Percentiles rank a stretch among this genome's conserved stretches.
Conservation (phyloP, 768 basidiomycete species). For the Pleurotus sapidus region DNA sequence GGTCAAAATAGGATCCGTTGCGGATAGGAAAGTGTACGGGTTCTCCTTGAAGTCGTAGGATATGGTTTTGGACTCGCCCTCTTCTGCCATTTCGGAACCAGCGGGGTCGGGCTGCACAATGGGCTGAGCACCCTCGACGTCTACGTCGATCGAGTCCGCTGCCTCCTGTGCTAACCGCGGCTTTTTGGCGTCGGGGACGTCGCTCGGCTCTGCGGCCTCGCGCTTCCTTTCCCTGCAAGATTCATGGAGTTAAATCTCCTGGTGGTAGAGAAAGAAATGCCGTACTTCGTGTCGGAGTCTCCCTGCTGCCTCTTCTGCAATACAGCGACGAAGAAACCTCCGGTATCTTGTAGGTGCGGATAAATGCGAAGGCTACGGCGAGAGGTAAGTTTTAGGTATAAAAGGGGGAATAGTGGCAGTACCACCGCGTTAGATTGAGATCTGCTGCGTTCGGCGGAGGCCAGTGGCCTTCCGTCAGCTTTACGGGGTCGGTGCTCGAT, state of each 20-base stretch:
- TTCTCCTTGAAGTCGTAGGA: conserved; percentile 76
- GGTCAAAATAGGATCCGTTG: conserved; percentile 66
- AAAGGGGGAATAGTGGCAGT: conserved; percentile 14
- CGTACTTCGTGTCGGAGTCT: neutral
- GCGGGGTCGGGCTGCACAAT: no score
- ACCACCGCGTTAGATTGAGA: conserved; percentile 76
- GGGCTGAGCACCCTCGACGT: neutral
- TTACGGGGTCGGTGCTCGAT: conserved; percentile 45
- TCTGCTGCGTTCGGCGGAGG: conserved; percentile 63
- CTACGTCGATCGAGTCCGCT: neutral
- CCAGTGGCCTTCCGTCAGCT: conserved; percentile 76
- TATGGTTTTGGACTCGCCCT: conserved; percentile 15
- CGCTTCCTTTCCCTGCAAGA: conserved; percentile 44
- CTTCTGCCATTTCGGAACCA: neutral
- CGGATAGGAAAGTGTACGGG: conserved; percentile 80
- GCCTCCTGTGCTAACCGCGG: conserved; percentile 30
- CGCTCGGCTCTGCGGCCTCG: conserved; percentile 37
- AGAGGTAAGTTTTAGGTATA: neutral
- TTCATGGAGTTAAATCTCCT: neutral
- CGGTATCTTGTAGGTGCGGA: conserved; percentile 94
- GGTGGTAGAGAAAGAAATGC: neutral
- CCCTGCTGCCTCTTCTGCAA: conserved; percentile 46
- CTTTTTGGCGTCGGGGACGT: conserved; percentile 50
- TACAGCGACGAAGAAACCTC: conserved; percentile 97
- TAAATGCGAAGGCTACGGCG: conserved; percentile 76